Conservation (phyloP, 371 early-diverging fungal genomes). For the Lichtheimia hyalospora region DNA sequence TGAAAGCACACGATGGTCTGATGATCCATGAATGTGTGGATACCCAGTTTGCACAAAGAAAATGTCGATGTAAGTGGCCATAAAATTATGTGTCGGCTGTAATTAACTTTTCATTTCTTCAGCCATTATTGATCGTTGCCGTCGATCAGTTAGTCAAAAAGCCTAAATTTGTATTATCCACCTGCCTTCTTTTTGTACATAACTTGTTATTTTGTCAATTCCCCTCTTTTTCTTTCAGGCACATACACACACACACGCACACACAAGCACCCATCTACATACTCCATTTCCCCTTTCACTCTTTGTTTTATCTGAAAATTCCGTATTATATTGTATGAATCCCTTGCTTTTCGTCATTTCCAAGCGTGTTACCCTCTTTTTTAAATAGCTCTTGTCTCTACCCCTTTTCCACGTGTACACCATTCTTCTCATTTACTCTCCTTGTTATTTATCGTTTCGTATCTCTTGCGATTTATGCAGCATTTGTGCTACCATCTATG, state of each 20-base stretch:
- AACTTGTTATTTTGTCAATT: no score
- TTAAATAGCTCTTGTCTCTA: neutral
- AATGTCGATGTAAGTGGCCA: constrained; percentile 34
- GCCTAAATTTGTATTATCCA: no score
- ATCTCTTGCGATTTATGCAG: neutral
- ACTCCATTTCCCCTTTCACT: neutral
- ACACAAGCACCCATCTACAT: neutral
- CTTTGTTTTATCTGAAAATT: neutral
- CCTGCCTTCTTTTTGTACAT: neutral
- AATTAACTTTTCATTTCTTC: neutral
- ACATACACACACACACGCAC: constrained; percentile 1
- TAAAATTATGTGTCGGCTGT: neutral
- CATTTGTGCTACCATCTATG: no score
- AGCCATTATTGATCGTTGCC: no score
- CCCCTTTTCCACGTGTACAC: constrained; percentile 1
- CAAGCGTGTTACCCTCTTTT: neutral
- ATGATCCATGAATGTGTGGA: constrained; percentile 40
- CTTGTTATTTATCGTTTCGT: constrained; percentile 11
- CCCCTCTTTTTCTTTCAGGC: neutral
- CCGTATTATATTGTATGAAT: no score
- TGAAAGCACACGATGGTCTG: constrained; percentile 32
- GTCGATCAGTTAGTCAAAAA: no score
- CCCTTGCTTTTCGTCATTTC: neutral
- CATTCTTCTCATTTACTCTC: constrained; percentile 4
- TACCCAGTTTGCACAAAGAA: constrained; percentile 24